phyloP scores from a whole-genome alignment of 2,329 filamentous ascomycete genomes.

The Hypoxylon sp. region DNA sequence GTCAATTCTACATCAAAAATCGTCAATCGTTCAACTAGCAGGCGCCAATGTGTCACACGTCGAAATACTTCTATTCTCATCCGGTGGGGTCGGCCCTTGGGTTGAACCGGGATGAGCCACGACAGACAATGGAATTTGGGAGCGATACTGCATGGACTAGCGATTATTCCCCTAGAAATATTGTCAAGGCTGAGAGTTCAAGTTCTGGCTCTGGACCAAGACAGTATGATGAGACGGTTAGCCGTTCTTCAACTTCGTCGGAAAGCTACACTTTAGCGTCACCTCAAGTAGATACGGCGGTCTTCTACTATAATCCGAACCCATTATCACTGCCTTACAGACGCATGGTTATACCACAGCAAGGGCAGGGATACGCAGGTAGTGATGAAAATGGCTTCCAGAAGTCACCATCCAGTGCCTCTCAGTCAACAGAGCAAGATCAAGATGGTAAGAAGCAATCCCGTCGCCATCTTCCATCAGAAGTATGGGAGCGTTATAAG shows the following conservation, averaged over 20 bases:
- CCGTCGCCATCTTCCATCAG: conserved; percentile 32
- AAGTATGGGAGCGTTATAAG: conserved; percentile 37
- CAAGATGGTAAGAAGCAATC: conserved; percentile 10
- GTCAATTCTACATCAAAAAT: conserved; percentile 10
- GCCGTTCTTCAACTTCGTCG: conserved; percentile 12
- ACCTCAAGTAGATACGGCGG: not conserved
- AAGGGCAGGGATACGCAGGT: not conserved
- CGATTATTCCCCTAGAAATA: conserved; percentile 1
- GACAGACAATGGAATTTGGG: conserved; percentile 6
- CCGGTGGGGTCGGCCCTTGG: conserved; percentile 16
- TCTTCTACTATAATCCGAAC: not conserved
- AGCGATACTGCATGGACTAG: conserved; percentile 7
- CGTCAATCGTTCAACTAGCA: conserved; percentile 8
- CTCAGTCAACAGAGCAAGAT: conserved; percentile 3
- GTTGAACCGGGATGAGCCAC: conserved; percentile 10
- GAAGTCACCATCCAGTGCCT: not conserved
- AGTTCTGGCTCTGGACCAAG: conserved; percentile 12
- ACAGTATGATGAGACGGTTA: conserved; percentile 16
- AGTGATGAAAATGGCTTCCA: conserved; percentile 1
- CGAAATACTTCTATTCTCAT: conserved; percentile 14
- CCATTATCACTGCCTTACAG: conserved; percentile 6
- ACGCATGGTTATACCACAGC: not conserved
- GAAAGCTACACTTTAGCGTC: conserved; percentile 4
- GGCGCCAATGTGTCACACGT: conserved; percentile 26
- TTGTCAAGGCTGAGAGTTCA: conserved; percentile 28